These are phyloP conservation scores for Thermothelomyces thermophilus DNA, from an alignment of 2,329 filamentous ascomycete species.

Conservation along the genomic window DNA sequence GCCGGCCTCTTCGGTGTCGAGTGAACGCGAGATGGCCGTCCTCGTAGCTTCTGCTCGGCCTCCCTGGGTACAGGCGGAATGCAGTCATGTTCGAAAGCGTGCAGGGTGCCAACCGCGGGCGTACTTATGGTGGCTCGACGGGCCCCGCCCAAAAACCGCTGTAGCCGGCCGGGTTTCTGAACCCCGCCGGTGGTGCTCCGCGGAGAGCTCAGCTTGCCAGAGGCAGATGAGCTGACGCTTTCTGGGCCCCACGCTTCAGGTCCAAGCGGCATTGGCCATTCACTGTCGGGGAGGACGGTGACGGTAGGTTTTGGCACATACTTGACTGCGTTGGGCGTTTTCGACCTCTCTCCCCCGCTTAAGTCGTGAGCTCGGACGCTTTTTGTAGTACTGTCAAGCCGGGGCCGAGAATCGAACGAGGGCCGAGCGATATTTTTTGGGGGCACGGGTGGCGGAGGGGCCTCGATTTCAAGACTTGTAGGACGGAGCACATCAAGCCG, in stretches of 20 bases:
- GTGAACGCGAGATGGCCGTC: conserved; percentile 31
- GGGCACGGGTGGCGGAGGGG: conserved; percentile 32
- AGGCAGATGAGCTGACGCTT: conserved; percentile 25
- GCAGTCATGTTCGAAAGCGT: conserved; percentile 27
- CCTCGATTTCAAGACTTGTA: conserved; percentile 17
- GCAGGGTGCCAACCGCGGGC: conserved; percentile 30
- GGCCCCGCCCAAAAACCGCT: conserved; percentile 35
- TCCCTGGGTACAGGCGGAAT: conserved; percentile 34
- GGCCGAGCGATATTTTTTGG: conserved; percentile 29
- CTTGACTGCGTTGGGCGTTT: conserved; percentile 15
- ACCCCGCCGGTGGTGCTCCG: conserved; percentile 32
- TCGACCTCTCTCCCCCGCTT: conserved; percentile 3
- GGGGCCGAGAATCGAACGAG: conserved; percentile 10
- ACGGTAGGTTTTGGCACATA: conserved; percentile 22
- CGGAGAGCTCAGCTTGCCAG: conserved; percentile 28
- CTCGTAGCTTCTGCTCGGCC: conserved; percentile 32
- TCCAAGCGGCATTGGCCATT: conserved; percentile 21
- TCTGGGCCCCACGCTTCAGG: conserved; percentile 26
- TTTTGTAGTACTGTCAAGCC: conserved; percentile 11
- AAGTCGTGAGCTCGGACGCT: background rate
- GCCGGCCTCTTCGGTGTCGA: conserved; percentile 32
- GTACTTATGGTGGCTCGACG: conserved; percentile 26
- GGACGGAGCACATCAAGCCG: conserved; percentile 2
- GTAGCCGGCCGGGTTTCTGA: conserved; percentile 34
- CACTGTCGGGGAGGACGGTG: conserved; percentile 14